Conservation (phyloP, 2,329 filamentous ascomycete genomes). For the Colletotrichum abscissum region DNA sequence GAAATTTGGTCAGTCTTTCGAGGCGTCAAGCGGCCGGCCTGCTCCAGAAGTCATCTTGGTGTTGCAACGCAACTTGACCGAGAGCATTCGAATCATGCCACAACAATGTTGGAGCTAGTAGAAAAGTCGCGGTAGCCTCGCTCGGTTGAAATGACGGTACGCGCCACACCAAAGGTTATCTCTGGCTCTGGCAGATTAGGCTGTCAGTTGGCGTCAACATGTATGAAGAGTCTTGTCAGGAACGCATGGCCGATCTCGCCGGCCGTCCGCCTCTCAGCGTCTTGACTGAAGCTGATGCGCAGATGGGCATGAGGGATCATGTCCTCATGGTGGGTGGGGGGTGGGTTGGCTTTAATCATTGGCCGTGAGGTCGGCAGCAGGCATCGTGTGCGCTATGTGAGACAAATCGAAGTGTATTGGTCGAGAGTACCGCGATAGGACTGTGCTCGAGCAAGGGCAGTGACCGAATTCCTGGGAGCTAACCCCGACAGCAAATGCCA, state of each 20-base stretch:
- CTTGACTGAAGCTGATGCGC: slow-evolving; percentile 10
- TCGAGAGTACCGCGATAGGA: no score
- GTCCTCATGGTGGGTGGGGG: not conserved
- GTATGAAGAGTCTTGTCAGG: slow-evolving; percentile 26
- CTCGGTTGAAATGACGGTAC: slow-evolving; percentile 1
- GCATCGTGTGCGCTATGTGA: not conserved
- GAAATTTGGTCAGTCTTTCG: not conserved
- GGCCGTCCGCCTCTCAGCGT: slow-evolving; percentile 11
- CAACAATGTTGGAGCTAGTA: not conserved
- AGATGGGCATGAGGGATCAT: slow-evolving; percentile 10
- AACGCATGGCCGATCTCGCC: slow-evolving; percentile 5
- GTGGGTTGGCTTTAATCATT: not conserved
- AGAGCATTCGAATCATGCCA: not conserved
- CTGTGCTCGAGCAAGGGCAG: no score
- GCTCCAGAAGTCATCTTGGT: not conserved
- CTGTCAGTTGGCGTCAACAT: not conserved
- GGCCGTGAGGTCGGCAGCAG: not conserved
- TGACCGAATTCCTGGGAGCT: not conserved
- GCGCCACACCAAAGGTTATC: slow-evolving; percentile 2
- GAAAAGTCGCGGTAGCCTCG: not conserved
- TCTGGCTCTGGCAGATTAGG: slow-evolving; percentile 6
- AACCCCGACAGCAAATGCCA: not conserved
- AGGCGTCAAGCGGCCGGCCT: not conserved
- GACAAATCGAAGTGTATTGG: not conserved
- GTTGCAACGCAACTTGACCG: not conserved